Conservation (phyloP, 2,329 filamentous ascomycete species). For the Pyrenochaeta sp. region DNA sequence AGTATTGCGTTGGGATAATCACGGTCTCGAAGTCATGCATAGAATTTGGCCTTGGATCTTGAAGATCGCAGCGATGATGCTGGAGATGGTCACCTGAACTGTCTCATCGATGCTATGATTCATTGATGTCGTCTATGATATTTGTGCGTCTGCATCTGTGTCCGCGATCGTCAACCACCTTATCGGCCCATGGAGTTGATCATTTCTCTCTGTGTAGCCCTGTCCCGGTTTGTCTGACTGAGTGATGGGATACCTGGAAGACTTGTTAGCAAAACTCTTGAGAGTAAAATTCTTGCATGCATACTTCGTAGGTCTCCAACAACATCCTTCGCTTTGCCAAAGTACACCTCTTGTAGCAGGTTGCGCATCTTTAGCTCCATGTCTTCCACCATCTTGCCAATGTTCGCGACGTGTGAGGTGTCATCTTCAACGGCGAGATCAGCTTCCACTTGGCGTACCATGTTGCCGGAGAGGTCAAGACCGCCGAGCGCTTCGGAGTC, state of each 20-base stretch:
- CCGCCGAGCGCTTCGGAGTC: slow-evolving; percentile 74
- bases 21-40: no score
- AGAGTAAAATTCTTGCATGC: slow-evolving; percentile 23
- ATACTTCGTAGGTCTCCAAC: slow-evolving; percentile 91
- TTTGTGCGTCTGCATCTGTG: neutral
- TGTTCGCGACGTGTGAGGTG: slow-evolving; percentile 93
- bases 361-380: slow-evolving; percentile 99
- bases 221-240: slow-evolving; percentile 84
- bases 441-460: slow-evolving; percentile 95
- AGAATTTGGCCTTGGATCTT: neutral
- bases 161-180: neutral
- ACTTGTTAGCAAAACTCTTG: slow-evolving; percentile 25
- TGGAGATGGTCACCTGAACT: neutral
- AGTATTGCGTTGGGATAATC: no score
- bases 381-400: slow-evolving; percentile 90
- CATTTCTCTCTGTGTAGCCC: slow-evolving; percentile 87
- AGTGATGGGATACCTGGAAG: slow-evolving; percentile 72
- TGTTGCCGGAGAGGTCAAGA: slow-evolving; percentile 94
- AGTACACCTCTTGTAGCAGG: slow-evolving; percentile 97
- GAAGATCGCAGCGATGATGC: neutral
- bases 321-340: slow-evolving; percentile 98
- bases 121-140: slow-evolving; percentile 14
- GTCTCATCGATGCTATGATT: neutral
- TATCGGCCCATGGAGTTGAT: slow-evolving; percentile 66
- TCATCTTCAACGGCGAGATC: slow-evolving; percentile 90